phyloP scores from a whole-genome alignment of 2,329 filamentous ascomycete species.

The Colletotrichum abscissum region DNA sequence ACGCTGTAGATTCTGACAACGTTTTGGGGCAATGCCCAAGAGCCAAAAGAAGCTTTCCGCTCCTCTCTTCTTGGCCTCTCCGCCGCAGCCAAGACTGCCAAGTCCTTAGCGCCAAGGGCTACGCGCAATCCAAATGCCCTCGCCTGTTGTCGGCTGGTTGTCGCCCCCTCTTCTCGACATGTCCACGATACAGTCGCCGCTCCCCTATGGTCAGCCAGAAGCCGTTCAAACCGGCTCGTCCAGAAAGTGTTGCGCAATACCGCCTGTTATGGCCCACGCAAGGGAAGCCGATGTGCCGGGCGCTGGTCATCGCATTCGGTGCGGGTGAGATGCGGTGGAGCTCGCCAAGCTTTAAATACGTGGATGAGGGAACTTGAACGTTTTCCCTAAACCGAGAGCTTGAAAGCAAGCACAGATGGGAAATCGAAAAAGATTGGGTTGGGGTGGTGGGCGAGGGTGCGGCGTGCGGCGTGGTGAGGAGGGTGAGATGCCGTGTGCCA shows the following conservation, averaged over 20 bases:
- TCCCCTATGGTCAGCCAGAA: slow-evolving; percentile 23
- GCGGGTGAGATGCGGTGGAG: neutral
- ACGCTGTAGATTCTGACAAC: neutral
- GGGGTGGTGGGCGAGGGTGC: neutral
- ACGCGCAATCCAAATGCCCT: slow-evolving; percentile 31
- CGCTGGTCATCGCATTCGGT: neutral
- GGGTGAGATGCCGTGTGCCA: neutral
- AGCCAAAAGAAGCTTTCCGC: slow-evolving; percentile 35
- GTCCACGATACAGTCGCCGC: slow-evolving; percentile 9
- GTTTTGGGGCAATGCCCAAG: slow-evolving; percentile 25
- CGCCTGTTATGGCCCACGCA: slow-evolving; percentile 31
- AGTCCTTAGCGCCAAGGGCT: slow-evolving; percentile 32
- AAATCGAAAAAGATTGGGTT: neutral
- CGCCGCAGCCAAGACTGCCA: slow-evolving; percentile 36
- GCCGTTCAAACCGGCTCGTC: slow-evolving; percentile 33
- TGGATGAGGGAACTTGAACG: neutral
- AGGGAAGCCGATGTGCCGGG: slow-evolving; percentile 28
- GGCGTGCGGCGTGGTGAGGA: neutral
- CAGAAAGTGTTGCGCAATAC: slow-evolving; percentile 31
- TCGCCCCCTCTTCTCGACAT: slow-evolving; percentile 18
- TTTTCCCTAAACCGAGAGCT: neutral
- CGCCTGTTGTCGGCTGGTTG: slow-evolving; percentile 5
- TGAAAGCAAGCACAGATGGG: neutral
- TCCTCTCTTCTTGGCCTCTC: slow-evolving; percentile 36
- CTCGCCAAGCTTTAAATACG: slow-evolving; percentile 16